These are phyloP conservation scores for Russula sp. DNA, from an alignment of 768 basidiomycete species.

Conservation along the genomic window DNA sequence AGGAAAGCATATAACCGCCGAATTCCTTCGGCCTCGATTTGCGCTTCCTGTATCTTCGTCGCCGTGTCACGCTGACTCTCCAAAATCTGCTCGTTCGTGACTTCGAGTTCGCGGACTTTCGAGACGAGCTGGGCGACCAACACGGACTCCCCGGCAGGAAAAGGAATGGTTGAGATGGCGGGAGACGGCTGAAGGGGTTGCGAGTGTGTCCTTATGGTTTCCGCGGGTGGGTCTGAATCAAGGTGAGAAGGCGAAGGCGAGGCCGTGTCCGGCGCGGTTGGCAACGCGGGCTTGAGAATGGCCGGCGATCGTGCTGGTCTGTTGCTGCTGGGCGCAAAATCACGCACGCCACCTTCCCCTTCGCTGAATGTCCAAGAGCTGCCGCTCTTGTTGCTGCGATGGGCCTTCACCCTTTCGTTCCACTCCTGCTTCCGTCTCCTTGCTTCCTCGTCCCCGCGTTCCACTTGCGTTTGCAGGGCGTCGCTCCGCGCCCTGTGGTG, in stretches of 20 bases:
- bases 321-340: conserved; percentile 57
- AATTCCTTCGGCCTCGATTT: conserved; percentile 67
- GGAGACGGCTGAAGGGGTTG: conserved; percentile 6
- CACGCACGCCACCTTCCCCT: conserved; percentile 35
- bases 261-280: conserved; percentile 3
- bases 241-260: not conserved
- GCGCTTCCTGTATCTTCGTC: conserved; percentile 57
- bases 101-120: conserved; percentile 75
- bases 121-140: conserved; percentile 63
- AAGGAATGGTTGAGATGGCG: not conserved
- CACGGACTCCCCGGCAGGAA: conserved; percentile 32
- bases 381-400: conserved; percentile 35
- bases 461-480: conserved; percentile 64
- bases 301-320: not conserved
- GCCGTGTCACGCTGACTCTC: conserved; percentile 59
- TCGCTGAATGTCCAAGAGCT: conserved; percentile 26
- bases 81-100: conserved; percentile 61
- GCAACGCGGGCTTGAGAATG: not conserved
- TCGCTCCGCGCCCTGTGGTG: conserved; percentile 63
- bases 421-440: conserved; percentile 41
- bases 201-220: conserved; percentile 25
- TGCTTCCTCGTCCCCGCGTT: conserved; percentile 34
- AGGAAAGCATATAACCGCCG: conserved; percentile 64
- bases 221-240: not conserved
- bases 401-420: conserved; percentile 44